Evolutionary conservation across 306 rosid species (phyloP), one percentile per base, ranked within the genome.

Genomic region (Senna tora): DNA sequence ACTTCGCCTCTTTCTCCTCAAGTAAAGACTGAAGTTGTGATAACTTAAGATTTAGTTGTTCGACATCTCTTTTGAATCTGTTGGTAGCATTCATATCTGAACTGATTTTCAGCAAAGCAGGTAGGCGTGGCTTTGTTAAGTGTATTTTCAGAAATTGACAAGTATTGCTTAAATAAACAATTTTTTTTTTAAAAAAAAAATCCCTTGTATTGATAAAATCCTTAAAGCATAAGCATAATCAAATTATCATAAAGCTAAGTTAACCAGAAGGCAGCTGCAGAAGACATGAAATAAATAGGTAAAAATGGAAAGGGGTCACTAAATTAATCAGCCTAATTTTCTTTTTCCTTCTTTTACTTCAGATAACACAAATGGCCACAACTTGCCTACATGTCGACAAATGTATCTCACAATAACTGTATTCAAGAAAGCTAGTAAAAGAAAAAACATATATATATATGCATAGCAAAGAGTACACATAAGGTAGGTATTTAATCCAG

Each of bases 1-100:
- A 71, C 58, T 84, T 87, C 61, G 83, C 84, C 62, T 93, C 97
- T 80, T 89, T 93, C 80, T 82, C 94, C 79, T 89, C 90, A 39
- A 93, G 81, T 74, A 87, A 80, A 71, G 91, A 92, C 84, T 91
- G 97, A 81, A 89, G 96, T 60, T 86, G 86, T 19, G 97, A 87
- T 69, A 93, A 77, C 80, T 87, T 93, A 47, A 83, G 71, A 79
- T 93, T 93, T 12, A 93, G 85, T 71, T 87, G 94, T 38, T 77
- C 58, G 69, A 93, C 82, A 69, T 93, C 97, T 70, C 82, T 84
- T 81, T 91, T 91, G 71, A 93, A 86, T 21, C 79, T 82, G 86
- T 80, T 82, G 73, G 84, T 76, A 33, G 92, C 76, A 81, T 83
- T 89, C 82, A 82, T 87, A 69, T 93, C 97, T 63, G 97, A 80